A percentile compares a stretch with the other conserved stretches of the same genome.
These are phyloP conservation scores for Dactylonectria macrodidyma DNA, from an alignment of 2,329 filamentous ascomycete genomes.

Conservation along the genomic window DNA sequence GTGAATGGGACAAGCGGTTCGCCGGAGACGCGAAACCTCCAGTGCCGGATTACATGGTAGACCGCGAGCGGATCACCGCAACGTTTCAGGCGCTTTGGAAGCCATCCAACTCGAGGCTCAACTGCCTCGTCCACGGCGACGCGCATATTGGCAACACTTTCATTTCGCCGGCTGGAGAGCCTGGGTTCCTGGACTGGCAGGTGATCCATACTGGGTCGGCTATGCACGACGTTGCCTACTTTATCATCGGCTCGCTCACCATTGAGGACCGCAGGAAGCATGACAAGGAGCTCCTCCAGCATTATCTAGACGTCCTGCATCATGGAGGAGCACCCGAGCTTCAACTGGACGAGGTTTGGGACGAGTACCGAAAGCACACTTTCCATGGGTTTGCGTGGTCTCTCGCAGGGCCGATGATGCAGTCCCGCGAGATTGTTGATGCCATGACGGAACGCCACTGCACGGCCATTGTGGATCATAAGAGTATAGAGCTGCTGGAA, in stretches of 20 bases:
- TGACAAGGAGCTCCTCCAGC: conserved; percentile 26
- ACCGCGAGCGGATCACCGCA: neutral
- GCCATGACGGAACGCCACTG: conserved; percentile 29
- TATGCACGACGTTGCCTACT: too few relatives aligned
- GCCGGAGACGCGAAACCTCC: conserved; percentile 12
- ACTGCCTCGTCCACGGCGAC: conserved; percentile 26
- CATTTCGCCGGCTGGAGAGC: conserved; percentile 16
- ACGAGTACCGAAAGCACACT: conserved; percentile 29
- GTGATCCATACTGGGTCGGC: conserved; percentile 15
- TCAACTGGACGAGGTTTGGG: conserved; percentile 10
- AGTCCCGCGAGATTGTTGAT: conserved; percentile 28
- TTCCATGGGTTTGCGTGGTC: conserved; percentile 36
- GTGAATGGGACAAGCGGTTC: conserved; percentile 26
- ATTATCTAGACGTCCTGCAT: conserved; percentile 22
- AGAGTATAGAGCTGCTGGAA: conserved; percentile 31
- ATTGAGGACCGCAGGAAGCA: conserved; percentile 22
- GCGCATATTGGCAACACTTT: conserved; percentile 27
- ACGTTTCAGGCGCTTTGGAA: conserved; percentile 21
- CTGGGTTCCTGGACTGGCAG: conserved; percentile 35
- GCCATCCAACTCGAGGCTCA: conserved; percentile 7
- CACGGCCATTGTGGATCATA: conserved; percentile 32
- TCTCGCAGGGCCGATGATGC: conserved; percentile 34
- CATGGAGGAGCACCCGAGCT: conserved; percentile 6
- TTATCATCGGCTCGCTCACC: neutral
- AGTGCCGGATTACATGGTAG: neutral